Evolutionary conservation across 306 rosid species (phyloP).

Genomic region (Hippophae gyantsensis): DNA sequence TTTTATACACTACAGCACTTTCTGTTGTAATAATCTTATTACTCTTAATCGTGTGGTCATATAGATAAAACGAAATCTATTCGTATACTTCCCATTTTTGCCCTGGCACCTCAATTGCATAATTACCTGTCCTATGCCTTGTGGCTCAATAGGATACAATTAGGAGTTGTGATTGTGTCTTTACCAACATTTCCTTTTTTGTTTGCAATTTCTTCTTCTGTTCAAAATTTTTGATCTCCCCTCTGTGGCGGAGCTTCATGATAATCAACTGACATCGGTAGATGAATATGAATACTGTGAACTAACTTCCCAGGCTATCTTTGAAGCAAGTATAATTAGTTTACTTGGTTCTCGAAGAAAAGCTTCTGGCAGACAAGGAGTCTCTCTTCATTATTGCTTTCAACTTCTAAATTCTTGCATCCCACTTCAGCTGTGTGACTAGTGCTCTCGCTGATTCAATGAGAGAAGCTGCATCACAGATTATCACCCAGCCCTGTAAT

Average conservation of each 20-base stretch:
- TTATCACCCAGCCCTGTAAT: slow-evolving; percentile 89
- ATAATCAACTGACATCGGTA: slow-evolving; percentile 45
- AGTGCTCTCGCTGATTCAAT: slow-evolving; percentile 72
- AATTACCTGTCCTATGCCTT: slow-evolving; percentile 86
- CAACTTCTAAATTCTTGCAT: slow-evolving; percentile 79
- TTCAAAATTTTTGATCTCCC: slow-evolving; percentile 18
- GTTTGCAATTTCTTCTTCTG: slow-evolving; percentile 22
- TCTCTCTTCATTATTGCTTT: slow-evolving; percentile 72
- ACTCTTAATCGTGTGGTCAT: slow-evolving; percentile 56
- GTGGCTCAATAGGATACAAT: slow-evolving; percentile 49
- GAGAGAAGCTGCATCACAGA: slow-evolving; percentile 58
- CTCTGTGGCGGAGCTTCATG: slow-evolving; percentile 37
- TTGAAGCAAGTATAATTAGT: slow-evolving; percentile 21
- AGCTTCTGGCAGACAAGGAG: slow-evolving; percentile 93
- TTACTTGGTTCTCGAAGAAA: slow-evolving; percentile 73
- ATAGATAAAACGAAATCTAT: slow-evolving; percentile 27
- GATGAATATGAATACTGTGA: slow-evolving; percentile 58
- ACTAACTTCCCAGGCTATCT: slow-evolving; percentile 32
- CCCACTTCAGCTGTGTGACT: slow-evolving; percentile 75
- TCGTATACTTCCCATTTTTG: slow-evolving; percentile 39
- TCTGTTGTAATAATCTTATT: slow-evolving; percentile 53
- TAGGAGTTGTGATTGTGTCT: slow-evolving; percentile 12
- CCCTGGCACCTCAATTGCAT: slow-evolving; percentile 48
- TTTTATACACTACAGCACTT: slow-evolving; percentile 39
- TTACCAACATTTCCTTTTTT: slow-evolving; percentile 21